phyloP scores from a whole-genome alignment of 257 asterid genomes.

The Penstemon newberryi region DNA sequence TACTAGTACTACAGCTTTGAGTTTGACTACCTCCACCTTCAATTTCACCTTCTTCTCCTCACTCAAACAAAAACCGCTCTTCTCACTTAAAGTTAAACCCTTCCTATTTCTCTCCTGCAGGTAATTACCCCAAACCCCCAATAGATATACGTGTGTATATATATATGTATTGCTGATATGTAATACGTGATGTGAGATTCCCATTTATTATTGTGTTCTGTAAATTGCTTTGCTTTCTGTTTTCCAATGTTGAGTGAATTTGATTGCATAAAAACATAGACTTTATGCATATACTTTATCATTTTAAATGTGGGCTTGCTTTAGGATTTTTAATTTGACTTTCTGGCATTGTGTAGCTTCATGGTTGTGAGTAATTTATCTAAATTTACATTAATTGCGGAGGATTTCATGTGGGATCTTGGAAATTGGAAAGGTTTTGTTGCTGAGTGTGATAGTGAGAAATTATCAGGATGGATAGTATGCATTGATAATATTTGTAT shows the following conservation, averaged over 20 bases:
- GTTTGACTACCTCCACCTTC: constrained; percentile 18
- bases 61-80: constrained; percentile 10
- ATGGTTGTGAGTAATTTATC: constrained; percentile 2
- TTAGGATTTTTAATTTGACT: background rate
- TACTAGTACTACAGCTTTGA: background rate
- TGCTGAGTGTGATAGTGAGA: constrained; percentile 6
- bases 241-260: constrained; percentile 18
- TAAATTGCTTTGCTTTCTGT: constrained; percentile 2
- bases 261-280: background rate
- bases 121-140: constrained; percentile 21
- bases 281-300: background rate
- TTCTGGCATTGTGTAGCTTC: constrained; percentile 3
- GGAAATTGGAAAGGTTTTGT: constrained; percentile 16
- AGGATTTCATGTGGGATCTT: constrained; percentile 1
- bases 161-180: constrained; percentile 2
- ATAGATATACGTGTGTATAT: background rate
- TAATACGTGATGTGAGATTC: background rate
- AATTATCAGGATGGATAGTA: background rate
- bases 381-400: background rate
- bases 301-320: background rate
- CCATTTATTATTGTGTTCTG: background rate
- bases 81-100: constrained; percentile 19
- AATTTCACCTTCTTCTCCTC: constrained; percentile 18
- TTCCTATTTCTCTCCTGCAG: constrained; percentile 29
- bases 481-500: background rate